Base-by-base conservation (phyloP, 345 rosid species). In the Hibiscus syriacus region DNA sequence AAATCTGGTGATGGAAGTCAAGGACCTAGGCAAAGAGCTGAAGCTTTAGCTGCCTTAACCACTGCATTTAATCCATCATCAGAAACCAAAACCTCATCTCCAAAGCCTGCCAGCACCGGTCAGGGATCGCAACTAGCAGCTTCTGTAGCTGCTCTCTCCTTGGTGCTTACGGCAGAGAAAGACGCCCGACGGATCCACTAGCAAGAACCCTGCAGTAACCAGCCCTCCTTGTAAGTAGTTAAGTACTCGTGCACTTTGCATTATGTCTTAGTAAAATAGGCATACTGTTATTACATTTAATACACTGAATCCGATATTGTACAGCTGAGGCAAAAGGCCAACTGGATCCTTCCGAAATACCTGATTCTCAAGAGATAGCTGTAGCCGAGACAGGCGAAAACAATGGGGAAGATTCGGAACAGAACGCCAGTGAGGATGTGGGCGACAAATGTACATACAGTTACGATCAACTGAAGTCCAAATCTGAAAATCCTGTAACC, bases 121-220 rank as follows among this genome's bases (percentile, higher is more conserved):
- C 84, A 79, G 70, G 92, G 87, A 55, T n/a, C n/a, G n/a, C 99
- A 94, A 79, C 86, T 92, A 82, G 92, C 95, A 52, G 97, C 99
- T 55, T 97, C 99, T 55, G 80, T 91, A 36, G 99, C 99, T 52
- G 99, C 97, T 71, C 92, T 94, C 70, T 94, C 97, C 22, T 76
- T 78, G 0, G 97, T 86, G 75, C 97, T 94, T 68, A 80, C 86
- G 36, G 95, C 92, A 46, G 99, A 94, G 74, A 81, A 90, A 83
- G 77, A 81, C 96, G 11, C 85, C 93, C 5, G 90, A 82, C 4
- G 80, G 67, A 70, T 72, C 80, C 2, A 53, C 48, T 19, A 66
- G 74, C 61, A 81, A 80, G 72, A 79, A 91, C 66, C 66, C 73
- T 10, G 49, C 77, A 36, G 89, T 82, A 68, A 59, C 73, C 69